Percentiles rank a stretch among this genome's conserved stretches.
Conservation (phyloP, 495 filamentous ascomycete species). For the Sporormia fimetaria region DNA sequence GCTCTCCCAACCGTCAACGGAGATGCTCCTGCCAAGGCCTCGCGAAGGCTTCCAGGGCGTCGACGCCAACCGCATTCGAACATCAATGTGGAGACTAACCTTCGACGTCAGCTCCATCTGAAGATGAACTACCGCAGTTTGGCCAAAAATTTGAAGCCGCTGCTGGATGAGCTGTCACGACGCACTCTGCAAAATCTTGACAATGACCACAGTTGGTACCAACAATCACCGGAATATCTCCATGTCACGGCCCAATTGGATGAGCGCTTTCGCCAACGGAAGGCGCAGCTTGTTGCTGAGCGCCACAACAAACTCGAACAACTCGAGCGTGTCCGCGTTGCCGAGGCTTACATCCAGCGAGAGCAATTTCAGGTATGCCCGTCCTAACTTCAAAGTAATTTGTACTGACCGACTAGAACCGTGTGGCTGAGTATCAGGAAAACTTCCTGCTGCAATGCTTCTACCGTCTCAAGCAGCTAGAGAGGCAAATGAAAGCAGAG, state of each 20-base stretch:
- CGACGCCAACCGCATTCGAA: slow-evolving; percentile 30
- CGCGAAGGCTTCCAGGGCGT: slow-evolving; percentile 31
- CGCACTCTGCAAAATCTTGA: slow-evolving; percentile 27
- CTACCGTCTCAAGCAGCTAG: slow-evolving; percentile 15
- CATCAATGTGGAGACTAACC: slow-evolving; percentile 29
- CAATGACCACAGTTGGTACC: slow-evolving; percentile 24
- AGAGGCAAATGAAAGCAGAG: slow-evolving; percentile 8
- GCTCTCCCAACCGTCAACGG: slow-evolving; percentile 15
- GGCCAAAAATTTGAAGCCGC: slow-evolving; percentile 28
- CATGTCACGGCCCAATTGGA: slow-evolving; percentile 22
- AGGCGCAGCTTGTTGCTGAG: slow-evolving; percentile 13
- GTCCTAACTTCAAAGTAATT: neutral
- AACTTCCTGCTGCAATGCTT: slow-evolving; percentile 14
- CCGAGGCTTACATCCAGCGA: slow-evolving; percentile 11
- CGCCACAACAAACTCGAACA: slow-evolving; percentile 7
- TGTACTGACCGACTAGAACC: slow-evolving; percentile 5
- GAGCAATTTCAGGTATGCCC: slow-evolving; percentile 14
- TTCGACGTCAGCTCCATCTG: slow-evolving; percentile 31
- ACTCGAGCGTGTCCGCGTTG: slow-evolving; percentile 8
- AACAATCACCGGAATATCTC: slow-evolving; percentile 24
- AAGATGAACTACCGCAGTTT: slow-evolving; percentile 30
- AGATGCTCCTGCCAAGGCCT: slow-evolving; percentile 16
- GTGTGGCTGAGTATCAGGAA: slow-evolving; percentile 12
- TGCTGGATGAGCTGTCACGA: slow-evolving; percentile 31
- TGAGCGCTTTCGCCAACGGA: slow-evolving; percentile 15